Percentiles rank a stretch among this genome's conserved stretches.
Evolutionary conservation across 176 grass and related monocot species (phyloP).

Genomic region (Eleusine coracana): DNA sequence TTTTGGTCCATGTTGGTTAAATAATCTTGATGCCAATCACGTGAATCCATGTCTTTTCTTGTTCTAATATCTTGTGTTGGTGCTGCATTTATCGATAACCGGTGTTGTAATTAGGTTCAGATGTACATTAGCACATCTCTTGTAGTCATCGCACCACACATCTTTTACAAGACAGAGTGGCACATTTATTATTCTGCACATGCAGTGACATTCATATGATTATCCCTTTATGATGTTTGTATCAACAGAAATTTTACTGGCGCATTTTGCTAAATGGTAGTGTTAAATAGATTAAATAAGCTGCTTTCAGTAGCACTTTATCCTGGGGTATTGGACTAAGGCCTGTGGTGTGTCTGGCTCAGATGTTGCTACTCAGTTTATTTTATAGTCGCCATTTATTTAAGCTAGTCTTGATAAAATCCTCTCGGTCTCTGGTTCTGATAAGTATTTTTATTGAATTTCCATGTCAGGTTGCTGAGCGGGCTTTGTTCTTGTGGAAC

Average conservation of each 20-base stretch:
- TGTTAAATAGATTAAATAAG: slow-evolving; percentile 2
- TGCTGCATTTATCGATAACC: background rate
- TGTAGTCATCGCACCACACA: background rate
- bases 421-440: background rate
- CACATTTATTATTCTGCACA: background rate
- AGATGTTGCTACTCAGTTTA: background rate
- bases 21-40: background rate
- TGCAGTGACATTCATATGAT: background rate
- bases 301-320: background rate
- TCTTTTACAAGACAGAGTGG: background rate
- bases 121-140: background rate
- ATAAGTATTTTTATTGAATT: slow-evolving; percentile 29
- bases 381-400: background rate
- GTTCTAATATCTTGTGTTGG: background rate
- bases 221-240: slow-evolving; percentile 19
- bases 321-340: background rate
- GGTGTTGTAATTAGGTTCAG: background rate
- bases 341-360: background rate
- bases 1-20: background rate
- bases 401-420: slow-evolving; percentile 3
- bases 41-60: background rate
- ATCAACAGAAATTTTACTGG: background rate
- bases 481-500: slow-evolving; percentile 94
- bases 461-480: slow-evolving; percentile 76
- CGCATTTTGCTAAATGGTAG: slow-evolving; percentile 5